Evolutionary conservation across 805 yeast genomes (phyloP).

Genomic region (Cyberlindnera euphorbiae): DNA sequence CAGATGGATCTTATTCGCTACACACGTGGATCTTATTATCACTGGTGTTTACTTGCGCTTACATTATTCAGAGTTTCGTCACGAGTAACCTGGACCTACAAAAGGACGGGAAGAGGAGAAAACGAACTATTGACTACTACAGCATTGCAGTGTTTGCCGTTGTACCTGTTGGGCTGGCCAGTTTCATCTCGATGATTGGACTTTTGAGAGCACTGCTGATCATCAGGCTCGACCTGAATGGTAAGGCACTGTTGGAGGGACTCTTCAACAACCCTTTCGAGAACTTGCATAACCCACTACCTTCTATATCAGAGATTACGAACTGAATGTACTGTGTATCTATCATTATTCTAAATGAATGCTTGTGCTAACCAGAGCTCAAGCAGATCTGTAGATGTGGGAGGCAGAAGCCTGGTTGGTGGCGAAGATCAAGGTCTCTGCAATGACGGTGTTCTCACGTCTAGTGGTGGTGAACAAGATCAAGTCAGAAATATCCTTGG

Average conservation of each 20-base stretch:
- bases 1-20: conserved; percentile 65
- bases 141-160: conserved; percentile 93
- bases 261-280: background rate
- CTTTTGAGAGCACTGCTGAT: conserved; percentile 71
- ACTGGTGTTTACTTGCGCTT: conserved; percentile 73
- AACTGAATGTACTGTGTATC: too few relatives aligned
- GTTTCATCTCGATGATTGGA: conserved; percentile 88
- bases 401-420: conserved; percentile 73
- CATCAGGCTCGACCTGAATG: conserved; percentile 55
- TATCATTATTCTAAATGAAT: too few relatives aligned
- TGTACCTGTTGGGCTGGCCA: conserved; percentile 95
- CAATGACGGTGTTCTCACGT: conserved; percentile 54
- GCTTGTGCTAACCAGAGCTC: too few relatives aligned
- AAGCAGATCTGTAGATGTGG: conserved; percentile 40
- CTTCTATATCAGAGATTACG: too few relatives aligned
- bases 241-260: conserved; percentile 16
- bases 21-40: conserved; percentile 93
- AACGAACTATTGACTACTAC: conserved; percentile 76
- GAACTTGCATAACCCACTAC: too few relatives aligned
- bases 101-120: conserved; percentile 26
- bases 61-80: conserved; percentile 81
- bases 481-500: conserved; percentile 40
- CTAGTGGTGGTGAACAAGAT: conserved; percentile 49
- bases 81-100: conserved; percentile 61
- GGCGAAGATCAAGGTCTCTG: conserved; percentile 80